These are phyloP conservation scores for Stygiomarasmius scandens DNA, from an alignment of 1,284 basidiomycete genomes.

Conservation along the genomic window DNA sequence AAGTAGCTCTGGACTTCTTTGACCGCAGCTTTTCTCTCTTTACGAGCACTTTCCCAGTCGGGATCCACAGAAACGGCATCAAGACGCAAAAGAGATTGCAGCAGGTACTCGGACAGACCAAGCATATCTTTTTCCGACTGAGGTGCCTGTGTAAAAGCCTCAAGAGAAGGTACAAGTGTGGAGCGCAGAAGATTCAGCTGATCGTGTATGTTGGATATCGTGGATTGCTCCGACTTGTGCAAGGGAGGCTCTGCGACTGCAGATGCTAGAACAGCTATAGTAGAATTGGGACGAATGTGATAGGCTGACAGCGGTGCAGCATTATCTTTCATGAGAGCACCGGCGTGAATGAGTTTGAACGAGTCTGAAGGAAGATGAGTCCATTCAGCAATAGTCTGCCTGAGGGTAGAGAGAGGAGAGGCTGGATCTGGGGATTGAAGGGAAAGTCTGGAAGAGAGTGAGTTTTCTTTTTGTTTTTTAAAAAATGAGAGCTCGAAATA, in stretches of 20 bases:
- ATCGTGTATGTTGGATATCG: conserved; percentile 57
- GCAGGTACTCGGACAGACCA: conserved; percentile 71
- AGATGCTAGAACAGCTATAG: conserved; percentile 51
- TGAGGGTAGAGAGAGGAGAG: conserved; percentile 60
- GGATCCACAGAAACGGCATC: conserved; percentile 72
- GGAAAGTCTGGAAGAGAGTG: neutral
- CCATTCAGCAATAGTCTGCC: conserved; percentile 60
- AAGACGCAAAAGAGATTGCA: conserved; percentile 76
- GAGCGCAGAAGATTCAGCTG: conserved; percentile 60
- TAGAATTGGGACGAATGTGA: conserved; percentile 59
- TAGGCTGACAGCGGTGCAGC: conserved; percentile 66
- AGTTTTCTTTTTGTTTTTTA: conserved; percentile 6
- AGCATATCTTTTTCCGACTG: conserved; percentile 51
- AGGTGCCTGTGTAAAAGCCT: conserved; percentile 47
- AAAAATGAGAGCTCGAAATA: conserved; percentile 24
- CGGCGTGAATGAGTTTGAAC: conserved; percentile 81
- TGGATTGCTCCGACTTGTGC: conserved; percentile 51
- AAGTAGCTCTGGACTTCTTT: conserved; percentile 62
- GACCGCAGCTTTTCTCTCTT: conserved; percentile 76
- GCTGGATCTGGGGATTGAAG: conserved; percentile 41
- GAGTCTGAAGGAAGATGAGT: conserved; percentile 61
- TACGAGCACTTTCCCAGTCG: conserved; percentile 71
- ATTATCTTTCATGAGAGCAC: conserved; percentile 81
- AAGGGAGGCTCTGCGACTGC: conserved; percentile 23
- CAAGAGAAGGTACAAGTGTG: conserved; percentile 56